Percentiles rank a stretch among this genome's conserved stretches.
These are phyloP conservation scores for Globisporangium ultimum DNA, from an alignment of 352 stramenopile genomes.

Conservation along the genomic window DNA sequence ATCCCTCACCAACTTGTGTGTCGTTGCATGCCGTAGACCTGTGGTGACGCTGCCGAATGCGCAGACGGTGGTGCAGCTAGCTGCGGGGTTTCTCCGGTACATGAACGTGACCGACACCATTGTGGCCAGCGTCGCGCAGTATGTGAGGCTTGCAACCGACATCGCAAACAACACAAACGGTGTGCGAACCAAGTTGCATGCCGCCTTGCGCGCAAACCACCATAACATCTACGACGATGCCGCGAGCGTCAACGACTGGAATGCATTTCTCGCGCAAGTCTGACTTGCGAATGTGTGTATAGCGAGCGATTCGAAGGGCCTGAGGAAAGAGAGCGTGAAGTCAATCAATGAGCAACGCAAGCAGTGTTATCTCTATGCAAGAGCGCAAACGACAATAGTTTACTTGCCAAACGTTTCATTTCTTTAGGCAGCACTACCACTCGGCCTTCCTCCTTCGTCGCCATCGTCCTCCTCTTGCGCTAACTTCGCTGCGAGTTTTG, in stretches of 20 bases:
- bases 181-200: constrained; percentile 6
- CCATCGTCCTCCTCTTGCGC: too few species aligned
- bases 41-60: constrained; percentile 52
- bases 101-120: constrained; percentile 50
- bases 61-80: constrained; percentile 53
- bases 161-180: constrained; percentile 24
- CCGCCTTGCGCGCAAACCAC: constrained; percentile 10
- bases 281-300: background rate
- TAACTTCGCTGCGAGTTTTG: too few species aligned
- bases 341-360: too few species aligned
- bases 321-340: too few species aligned
- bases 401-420: too few species aligned
- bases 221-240: constrained; percentile 26
- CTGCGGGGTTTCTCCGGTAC: constrained; percentile 55
- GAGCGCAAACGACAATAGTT: too few species aligned
- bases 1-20: background rate
- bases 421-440: too few species aligned
- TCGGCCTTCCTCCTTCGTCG: too few species aligned
- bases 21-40: constrained; percentile 19
- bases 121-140: constrained; percentile 32
- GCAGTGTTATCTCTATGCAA: too few species aligned
- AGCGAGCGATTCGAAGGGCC: background rate
- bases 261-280: constrained; percentile 26
- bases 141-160: constrained; percentile 27
- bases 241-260: constrained; percentile 27